Conservation (phyloP, 345 rosid genomes). For the Syzygium oleosum region DNA sequence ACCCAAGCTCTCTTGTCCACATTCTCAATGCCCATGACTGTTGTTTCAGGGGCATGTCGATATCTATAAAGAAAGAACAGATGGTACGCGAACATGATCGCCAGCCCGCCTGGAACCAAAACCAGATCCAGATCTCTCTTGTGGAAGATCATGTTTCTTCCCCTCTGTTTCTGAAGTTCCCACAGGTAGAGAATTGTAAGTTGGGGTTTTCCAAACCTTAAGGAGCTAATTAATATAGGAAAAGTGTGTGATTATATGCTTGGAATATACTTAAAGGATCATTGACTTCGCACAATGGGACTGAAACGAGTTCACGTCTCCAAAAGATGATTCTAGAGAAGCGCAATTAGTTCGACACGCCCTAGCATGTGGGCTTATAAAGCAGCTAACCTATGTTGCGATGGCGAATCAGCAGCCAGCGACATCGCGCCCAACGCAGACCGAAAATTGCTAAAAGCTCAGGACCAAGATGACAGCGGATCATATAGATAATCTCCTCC, state of each 20-base stretch:
- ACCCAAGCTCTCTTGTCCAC: conserved; percentile 72
- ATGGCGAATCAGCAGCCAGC: neutral
- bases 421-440: neutral
- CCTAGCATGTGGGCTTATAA: neutral
- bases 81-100: conserved; percentile 52
- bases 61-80: conserved; percentile 52
- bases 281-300: neutral
- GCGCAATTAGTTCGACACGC: neutral
- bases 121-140: conserved; percentile 60
- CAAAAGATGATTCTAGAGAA: neutral
- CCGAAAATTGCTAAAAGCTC: neutral
- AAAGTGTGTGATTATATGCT: neutral
- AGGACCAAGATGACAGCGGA: neutral
- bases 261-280: neutral
- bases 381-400: neutral
- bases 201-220: neutral
- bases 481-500: fast-evolving
- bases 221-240: neutral
- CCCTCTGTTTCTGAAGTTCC: neutral
- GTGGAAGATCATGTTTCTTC: conserved; percentile 1
- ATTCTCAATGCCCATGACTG: conserved; percentile 61
- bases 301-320: neutral
- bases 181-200: neutral
- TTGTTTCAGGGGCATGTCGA: conserved; percentile 49
- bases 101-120: conserved; percentile 54